Conservation (phyloP, 2,329 filamentous ascomycete species). For the Zymoseptoria brevis region DNA sequence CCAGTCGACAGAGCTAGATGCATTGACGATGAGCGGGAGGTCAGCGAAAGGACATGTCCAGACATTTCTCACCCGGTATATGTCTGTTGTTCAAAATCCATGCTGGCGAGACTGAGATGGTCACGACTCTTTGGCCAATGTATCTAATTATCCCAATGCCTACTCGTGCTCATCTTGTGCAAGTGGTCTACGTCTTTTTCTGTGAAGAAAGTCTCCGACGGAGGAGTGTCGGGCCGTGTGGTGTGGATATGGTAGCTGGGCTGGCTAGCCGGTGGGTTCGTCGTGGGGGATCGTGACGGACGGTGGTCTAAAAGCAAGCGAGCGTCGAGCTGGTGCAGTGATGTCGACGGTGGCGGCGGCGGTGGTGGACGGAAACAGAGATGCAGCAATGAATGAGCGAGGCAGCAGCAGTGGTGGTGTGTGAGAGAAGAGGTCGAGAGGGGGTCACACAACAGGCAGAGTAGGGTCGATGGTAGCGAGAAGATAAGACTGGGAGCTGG, state of each 20-base stretch:
- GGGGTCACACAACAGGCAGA: not conserved
- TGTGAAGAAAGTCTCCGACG: not conserved
- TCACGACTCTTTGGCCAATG: not conserved
- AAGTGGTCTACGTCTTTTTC: not conserved
- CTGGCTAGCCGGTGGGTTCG: not conserved
- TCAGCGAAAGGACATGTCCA: slow-evolving; percentile 9
- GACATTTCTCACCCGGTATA: slow-evolving; percentile 14
- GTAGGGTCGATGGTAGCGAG: not conserved
- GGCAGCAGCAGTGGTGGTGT: not conserved
- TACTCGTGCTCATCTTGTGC: not conserved
- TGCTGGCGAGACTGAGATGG: slow-evolving; percentile 1
- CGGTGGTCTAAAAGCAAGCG: not conserved
- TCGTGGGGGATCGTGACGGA: not conserved
- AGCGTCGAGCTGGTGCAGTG: not conserved
- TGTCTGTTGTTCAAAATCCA: slow-evolving; percentile 19
- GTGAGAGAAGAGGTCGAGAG: not conserved
- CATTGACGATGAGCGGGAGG: not conserved
- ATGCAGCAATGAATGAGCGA: too few species aligned
- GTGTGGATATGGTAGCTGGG: not conserved
- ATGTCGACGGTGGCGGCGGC: too few species aligned
- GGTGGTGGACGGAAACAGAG: too few species aligned
- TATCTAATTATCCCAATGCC: not conserved
- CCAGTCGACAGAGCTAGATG: slow-evolving; percentile 38
- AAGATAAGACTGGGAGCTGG: not conserved
- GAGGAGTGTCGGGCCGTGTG: not conserved